Base-by-base conservation (phyloP, 768 basidiomycete species). In the Cystobasidium tubakii region DNA sequence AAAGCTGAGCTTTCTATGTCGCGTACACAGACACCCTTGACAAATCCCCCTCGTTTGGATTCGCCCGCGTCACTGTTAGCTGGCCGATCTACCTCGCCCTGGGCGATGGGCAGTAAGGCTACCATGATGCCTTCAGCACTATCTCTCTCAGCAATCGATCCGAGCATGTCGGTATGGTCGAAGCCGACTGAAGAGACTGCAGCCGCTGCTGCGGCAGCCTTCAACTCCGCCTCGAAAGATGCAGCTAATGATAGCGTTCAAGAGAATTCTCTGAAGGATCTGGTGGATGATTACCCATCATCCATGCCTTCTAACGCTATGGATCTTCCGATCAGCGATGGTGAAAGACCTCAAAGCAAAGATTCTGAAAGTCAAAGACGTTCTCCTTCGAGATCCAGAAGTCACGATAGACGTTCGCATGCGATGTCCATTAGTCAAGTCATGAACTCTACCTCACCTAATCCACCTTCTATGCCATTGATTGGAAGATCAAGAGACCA, bases 161-260 rank as follows among this genome's bases (percentile, higher is more conserved):
- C 69, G 1, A 71, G 69, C 69, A 71, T 71, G 69, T 71, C 69
- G 15, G 69, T 71, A 1, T 71, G 69, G 69, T 57, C 53, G 6
- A 55, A 46, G 19, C 69, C 69, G 6, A 71, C 69, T 10, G 54
- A 55, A 39, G 69, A 71, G 69, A 71, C 69, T n/a, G 69, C 69
- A 34, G 69, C 69, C 19, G 69, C 69, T 19, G 69, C 69, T 1
- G 50, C 69, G 29, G 69, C 69, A 36, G 50, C 54, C 17, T 43
- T 50, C 42, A 46, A 34, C 21, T 34, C 39, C 6, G 66, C 66
- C 17, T 43, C 42, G 4, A 46, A 36, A 29, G 69, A 71, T 15
- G 25, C 34, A 27, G 63, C 63, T 25, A 46, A 46, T 27, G 63
- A 65, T 6, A 60, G 34, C n/a, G 54, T 55, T 10, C 69, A 55